These are phyloP conservation scores for Didymella pinodella DNA, from an alignment of 2,329 filamentous ascomycete genomes.

Conservation along the genomic window DNA sequence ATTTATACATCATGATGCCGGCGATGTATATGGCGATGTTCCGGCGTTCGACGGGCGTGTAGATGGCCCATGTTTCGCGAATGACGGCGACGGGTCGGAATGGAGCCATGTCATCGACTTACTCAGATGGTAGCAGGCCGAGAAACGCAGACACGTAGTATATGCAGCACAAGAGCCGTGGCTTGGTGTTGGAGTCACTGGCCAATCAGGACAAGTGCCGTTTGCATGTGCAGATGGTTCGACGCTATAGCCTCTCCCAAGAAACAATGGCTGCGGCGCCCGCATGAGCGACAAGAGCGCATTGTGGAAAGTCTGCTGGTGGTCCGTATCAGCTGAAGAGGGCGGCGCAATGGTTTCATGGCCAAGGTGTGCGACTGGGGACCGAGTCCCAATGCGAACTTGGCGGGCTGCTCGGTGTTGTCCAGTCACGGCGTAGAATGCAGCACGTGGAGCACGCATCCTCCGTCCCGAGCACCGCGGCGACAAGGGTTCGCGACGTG, in stretches of 20 bases:
- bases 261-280: conserved; percentile 28
- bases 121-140: conserved; percentile 26
- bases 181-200: conserved; percentile 19
- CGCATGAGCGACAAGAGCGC: conserved; percentile 34
- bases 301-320: conserved; percentile 27
- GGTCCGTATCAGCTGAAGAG: conserved; percentile 29
- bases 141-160: conserved; percentile 32
- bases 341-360: conserved; percentile 25
- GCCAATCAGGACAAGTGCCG: conserved; percentile 29
- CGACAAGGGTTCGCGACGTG: conserved; percentile 20
- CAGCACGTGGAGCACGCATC: conserved; percentile 21
- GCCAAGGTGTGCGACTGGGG: conserved; percentile 35
- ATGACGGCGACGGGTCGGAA: conserved; percentile 34
- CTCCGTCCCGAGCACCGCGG: conserved; percentile 8
- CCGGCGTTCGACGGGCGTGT: conserved; percentile 54
- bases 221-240: conserved; percentile 32
- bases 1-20: conserved; percentile 63
- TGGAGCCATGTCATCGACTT: conserved; percentile 29
- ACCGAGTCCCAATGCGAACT: conserved; percentile 27
- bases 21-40: conserved; percentile 53
- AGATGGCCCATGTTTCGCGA: conserved; percentile 44
- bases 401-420: conserved; percentile 25
- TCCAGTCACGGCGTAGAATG: conserved; percentile 31
- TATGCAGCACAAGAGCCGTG: conserved; percentile 32
- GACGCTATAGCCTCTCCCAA: conserved; percentile 29